Evolutionary conservation across 352 stramenopile species (phyloP).

Genomic region (Phytophthora nicotianae): DNA sequence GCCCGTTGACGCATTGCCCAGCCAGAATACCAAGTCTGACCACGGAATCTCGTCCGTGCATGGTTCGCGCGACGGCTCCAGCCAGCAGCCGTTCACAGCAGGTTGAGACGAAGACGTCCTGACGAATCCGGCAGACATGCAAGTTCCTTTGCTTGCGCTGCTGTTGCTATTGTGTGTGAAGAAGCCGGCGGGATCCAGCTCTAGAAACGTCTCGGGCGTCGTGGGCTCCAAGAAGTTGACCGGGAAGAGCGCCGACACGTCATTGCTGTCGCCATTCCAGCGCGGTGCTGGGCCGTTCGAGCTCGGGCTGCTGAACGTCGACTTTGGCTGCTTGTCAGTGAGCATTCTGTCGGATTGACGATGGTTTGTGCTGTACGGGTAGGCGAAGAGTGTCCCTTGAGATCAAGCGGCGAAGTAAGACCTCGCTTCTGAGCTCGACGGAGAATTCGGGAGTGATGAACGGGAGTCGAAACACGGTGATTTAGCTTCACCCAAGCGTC

Average conservation of each 20-base stretch:
- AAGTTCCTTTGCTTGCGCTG: constrained; percentile 28
- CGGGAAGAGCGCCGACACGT: constrained; percentile 25
- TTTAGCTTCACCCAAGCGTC: constrained; percentile 28
- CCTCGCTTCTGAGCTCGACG: constrained; percentile 12
- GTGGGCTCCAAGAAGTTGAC: constrained; percentile 31
- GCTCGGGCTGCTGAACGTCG: constrained; percentile 2
- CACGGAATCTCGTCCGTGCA: constrained; percentile 62
- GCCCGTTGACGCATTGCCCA: constrained; percentile 52
- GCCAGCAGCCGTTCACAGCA: constrained; percentile 11
- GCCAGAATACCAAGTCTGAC: constrained; percentile 63
- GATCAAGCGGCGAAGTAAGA: constrained; percentile 12
- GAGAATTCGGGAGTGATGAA: constrained; percentile 35
- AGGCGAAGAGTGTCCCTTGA: constrained; percentile 7
- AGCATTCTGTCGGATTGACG: constrained; percentile 16
- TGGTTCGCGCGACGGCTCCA: constrained; percentile 59
- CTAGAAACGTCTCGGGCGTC: constrained; percentile 33
- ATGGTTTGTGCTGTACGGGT: constrained; percentile 14
- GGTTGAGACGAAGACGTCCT: background rate
- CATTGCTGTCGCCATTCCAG: constrained; percentile 17
- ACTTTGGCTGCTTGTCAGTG: constrained; percentile 17
- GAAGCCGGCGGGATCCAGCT: constrained; percentile 29
- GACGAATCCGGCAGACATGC: constrained; percentile 1
- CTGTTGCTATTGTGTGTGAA: constrained; percentile 19
- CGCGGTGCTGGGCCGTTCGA: background rate
- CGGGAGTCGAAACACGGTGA: background rate